Percentiles rank a stretch among this genome's conserved stretches.
Evolutionary conservation across 108 stramenopile species (phyloP).

Genomic region (Craspedostauros australis): DNA sequence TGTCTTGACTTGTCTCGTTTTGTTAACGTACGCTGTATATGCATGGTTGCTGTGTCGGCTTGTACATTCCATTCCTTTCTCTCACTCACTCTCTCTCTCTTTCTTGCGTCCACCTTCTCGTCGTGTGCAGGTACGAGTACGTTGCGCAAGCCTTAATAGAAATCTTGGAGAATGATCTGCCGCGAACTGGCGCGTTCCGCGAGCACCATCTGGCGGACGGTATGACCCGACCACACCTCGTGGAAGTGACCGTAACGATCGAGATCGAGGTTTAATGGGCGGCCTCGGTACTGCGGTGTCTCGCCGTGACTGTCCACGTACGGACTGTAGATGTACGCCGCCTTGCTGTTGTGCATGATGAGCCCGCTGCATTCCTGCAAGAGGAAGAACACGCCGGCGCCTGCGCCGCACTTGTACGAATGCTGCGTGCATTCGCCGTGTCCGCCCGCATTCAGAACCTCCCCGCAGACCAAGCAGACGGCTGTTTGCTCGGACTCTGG

Average conservation of each 20-base stretch:
- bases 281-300: constrained; percentile 80
- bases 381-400: constrained; percentile 88
- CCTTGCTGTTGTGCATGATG: constrained; percentile 78
- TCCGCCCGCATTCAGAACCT: constrained; percentile 77
- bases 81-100: too few species aligned
- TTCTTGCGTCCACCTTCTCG: too few species aligned
- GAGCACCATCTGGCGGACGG: constrained; percentile 52
- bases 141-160: too few species aligned
- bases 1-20: too few species aligned
- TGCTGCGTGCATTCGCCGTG: constrained; percentile 88
- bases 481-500: constrained; percentile 79
- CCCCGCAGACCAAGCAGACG: constrained; percentile 82
- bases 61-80: too few species aligned
- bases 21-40: too few species aligned
- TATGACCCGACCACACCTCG: constrained; percentile 69
- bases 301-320: constrained; percentile 94
- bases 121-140: too few species aligned
- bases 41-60: too few species aligned
- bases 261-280: constrained; percentile 73
- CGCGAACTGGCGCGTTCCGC: constrained; percentile 64
- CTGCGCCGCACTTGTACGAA: constrained; percentile 81
- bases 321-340: constrained; percentile 87
- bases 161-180: constrained; percentile 63
- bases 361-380: constrained; percentile 88
- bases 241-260: constrained; percentile 58